Conservation (phyloP, 2,329 filamentous ascomycete species). For the Westerdykella ornata region DNA sequence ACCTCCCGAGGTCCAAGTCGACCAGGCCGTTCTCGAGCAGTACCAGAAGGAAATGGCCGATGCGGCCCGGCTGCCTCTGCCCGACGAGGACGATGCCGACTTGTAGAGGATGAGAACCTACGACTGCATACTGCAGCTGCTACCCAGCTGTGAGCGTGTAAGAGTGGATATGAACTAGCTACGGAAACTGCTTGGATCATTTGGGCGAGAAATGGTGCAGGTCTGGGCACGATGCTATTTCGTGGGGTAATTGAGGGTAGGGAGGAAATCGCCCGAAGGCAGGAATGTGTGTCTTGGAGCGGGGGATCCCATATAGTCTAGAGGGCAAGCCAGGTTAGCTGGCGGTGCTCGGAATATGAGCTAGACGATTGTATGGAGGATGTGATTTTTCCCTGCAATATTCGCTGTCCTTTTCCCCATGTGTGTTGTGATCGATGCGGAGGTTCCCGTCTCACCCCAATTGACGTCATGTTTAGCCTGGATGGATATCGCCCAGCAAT, state of each 20-base stretch:
- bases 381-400: neutral
- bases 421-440: no score
- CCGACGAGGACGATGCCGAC: constrained; percentile 82
- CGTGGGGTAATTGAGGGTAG: no score
- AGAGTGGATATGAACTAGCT: constrained; percentile 27
- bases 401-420: no score
- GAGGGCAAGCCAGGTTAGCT: constrained; percentile 1
- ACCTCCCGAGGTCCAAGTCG: constrained; percentile 84
- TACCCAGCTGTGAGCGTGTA: constrained; percentile 12
- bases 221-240: neutral
- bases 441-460: no score
- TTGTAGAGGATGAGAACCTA: constrained; percentile 40
- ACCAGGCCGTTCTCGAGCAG: constrained; percentile 70
- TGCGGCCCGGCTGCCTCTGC: constrained; percentile 76
- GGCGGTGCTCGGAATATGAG: neutral
- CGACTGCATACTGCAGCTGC: constrained; percentile 15
- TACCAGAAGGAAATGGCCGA: constrained; percentile 85
- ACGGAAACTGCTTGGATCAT: constrained; percentile 16
- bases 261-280: no score
- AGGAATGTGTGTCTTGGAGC: no score
- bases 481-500: no score
- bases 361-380: neutral
- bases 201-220: neutral
- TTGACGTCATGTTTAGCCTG: no score
- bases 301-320: neutral